Base-by-base conservation (phyloP, 495 filamentous ascomycete genomes). In the Daldinia grandis region DNA sequence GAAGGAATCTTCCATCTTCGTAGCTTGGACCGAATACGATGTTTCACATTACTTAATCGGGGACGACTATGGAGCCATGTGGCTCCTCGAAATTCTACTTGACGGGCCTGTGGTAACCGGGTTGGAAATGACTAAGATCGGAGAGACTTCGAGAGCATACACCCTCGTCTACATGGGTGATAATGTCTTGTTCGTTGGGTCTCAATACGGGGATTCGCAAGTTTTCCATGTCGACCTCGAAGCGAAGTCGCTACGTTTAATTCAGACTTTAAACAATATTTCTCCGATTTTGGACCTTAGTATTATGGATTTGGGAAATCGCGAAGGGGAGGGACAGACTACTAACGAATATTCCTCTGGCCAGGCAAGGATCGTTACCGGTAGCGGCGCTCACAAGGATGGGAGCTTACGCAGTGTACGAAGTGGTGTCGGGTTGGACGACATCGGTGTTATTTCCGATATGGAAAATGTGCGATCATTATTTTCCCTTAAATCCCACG, bases 381-480 rank as follows among this genome's bases (percentile, higher is more conserved):
- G 92, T 7, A 97, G 94, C 42, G 95, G 95, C 27, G 93, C 91
- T 3, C 92, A 90, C 72, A 87, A 91, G 66, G 93, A 96, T 68
- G 95, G 95, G 4, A 93, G 91, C 35, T 75, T 99, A 37, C 82
- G 94, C 66, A 97, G 91, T 74, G 90, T 98, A 28, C 89, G 94
- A 35, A 98, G 94, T 76, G 95, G 95, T 19, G 94, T 99, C 57
- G 94, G 95, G 17, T 84, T 99, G 62, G 93, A 97, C 77, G 94
- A 98, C 68, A 77, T 94, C 12, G 94, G 92, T 27, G 83, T 94
- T 17, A 80, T 99, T 9, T 91, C 88, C 6, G 92, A 96, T 54
- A 91, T 97, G 84, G 83, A 87, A 7, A 86, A 91, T 69, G 91
- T 93, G 24, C 87, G 87, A 24, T 88, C 88, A 35, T 76, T 99